phyloP scores from a whole-genome alignment of 805 yeast species.

The Spathaspora hagerdaliae region DNA sequence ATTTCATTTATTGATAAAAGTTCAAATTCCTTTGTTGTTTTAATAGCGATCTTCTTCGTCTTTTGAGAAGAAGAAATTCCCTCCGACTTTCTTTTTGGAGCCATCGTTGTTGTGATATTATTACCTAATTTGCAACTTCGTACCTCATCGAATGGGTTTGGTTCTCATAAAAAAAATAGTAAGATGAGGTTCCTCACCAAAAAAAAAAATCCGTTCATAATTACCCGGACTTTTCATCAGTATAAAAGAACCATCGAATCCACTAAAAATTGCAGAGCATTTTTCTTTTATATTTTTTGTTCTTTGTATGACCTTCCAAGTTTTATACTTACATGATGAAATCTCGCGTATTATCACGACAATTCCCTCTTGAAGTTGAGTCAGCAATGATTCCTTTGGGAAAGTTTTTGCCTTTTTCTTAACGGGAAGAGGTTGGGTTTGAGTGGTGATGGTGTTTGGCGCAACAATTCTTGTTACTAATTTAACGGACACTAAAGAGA shows the following conservation, averaged over 20 bases:
- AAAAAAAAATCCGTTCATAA: not conserved
- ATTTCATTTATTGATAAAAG: conserved; percentile 17
- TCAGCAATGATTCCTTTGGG: conserved; percentile 33
- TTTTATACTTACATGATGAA: conserved; percentile 59
- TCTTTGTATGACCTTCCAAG: conserved; percentile 60
- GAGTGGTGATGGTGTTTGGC: conserved; percentile 47
- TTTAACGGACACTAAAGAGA: conserved; percentile 39
- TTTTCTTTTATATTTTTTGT: conserved; percentile 10
- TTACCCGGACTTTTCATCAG: conserved; percentile 6
- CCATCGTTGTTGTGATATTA: conserved; percentile 10
- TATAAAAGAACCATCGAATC: not conserved
- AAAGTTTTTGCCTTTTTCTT: conserved; percentile 18
- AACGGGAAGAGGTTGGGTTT: conserved; percentile 34
- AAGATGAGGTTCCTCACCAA: not conserved
- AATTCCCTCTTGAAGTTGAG: conserved; percentile 40
- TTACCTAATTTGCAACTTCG: too few relatives aligned
- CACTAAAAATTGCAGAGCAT: not conserved
- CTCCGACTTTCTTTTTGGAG: conserved; percentile 19
- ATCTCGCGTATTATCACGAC: conserved; percentile 49
- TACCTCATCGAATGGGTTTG: too few relatives aligned
- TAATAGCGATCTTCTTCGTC: conserved; percentile 1
- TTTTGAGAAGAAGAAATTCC: not conserved
- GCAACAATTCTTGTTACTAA: conserved; percentile 46
- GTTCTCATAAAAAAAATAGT: not conserved
- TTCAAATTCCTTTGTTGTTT: conserved; percentile 4